Conservation (phyloP, 2,329 filamentous ascomycete genomes). For the Nigrospora osmanthi region DNA sequence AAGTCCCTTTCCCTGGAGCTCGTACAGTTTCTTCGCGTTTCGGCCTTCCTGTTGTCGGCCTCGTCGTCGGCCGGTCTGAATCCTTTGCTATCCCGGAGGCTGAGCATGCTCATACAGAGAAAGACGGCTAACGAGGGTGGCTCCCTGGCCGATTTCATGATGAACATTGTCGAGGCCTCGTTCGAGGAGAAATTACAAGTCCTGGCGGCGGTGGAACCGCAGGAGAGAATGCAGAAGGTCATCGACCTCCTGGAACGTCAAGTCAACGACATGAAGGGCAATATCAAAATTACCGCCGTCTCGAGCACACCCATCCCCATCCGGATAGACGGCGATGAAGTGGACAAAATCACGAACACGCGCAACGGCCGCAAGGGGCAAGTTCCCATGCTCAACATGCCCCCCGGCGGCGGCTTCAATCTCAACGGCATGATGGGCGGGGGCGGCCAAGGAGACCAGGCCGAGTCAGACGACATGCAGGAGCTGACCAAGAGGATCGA, state of each 20-base stretch:
- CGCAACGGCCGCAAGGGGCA: conserved; percentile 14
- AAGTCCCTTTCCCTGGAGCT: conserved; percentile 83
- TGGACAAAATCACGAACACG: conserved; percentile 38
- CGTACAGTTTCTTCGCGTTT: conserved; percentile 74
- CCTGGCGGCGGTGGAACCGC: conserved; percentile 71
- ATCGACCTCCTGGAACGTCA: conserved; percentile 79
- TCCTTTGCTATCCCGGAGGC: conserved; percentile 74
- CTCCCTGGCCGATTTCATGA: conserved; percentile 89
- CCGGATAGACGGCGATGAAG: conserved; percentile 46
- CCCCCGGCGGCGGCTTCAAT: conserved; percentile 15
- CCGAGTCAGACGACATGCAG: conserved; percentile 83
- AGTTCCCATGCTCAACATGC: conserved; percentile 11
- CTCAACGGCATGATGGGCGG: conserved; percentile 36
- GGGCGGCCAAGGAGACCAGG: conserved; percentile 55
- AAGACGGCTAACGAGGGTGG: conserved; percentile 80
- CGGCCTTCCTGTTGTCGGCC: conserved; percentile 69
- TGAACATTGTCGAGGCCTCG: conserved; percentile 78
- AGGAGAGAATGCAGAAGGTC: conserved; percentile 70
- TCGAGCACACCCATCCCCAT: conserved; percentile 58
- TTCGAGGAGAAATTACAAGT: conserved; percentile 89
- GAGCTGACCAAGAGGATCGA: conserved; percentile 85
- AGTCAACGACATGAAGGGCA: conserved; percentile 76
- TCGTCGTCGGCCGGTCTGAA: conserved; percentile 56
- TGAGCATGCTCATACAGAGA: conserved; percentile 80
- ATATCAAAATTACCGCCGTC: conserved; percentile 75